Conservation (phyloP, 169 alveolate genomes). For the Cryptosporidium sp. region DNA sequence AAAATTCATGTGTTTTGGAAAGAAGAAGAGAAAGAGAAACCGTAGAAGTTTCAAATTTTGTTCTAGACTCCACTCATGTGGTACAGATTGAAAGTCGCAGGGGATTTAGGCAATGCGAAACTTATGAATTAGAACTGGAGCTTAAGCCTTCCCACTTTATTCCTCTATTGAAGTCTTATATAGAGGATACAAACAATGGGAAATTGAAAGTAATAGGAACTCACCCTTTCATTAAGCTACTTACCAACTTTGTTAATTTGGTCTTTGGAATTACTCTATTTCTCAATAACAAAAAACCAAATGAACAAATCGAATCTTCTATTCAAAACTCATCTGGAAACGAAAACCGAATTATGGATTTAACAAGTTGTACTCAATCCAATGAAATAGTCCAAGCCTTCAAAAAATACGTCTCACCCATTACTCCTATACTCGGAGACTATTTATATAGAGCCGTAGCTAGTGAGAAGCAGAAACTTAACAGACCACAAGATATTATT, state of each 20-base stretch:
- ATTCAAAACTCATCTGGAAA: neutral
- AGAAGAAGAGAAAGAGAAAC: constrained; percentile 72
- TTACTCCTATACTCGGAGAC: constrained; percentile 70
- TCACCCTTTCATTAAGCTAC: constrained; percentile 47
- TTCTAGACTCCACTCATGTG: constrained; percentile 60
- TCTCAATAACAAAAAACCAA: constrained; percentile 42
- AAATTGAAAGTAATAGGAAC: constrained; percentile 53
- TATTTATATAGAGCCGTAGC: constrained; percentile 73
- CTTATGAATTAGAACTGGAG: constrained; percentile 70
- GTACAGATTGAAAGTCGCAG: constrained; percentile 62
- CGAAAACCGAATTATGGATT: constrained; percentile 25
- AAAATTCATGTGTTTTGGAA: constrained; percentile 42
- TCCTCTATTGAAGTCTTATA: constrained; percentile 62
- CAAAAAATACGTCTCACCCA: constrained; percentile 50
- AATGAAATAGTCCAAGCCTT: constrained; percentile 58
- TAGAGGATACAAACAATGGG: constrained; percentile 47
- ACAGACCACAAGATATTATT: constrained; percentile 27
- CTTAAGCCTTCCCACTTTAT: constrained; percentile 50
- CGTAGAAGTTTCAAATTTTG: constrained; percentile 55
- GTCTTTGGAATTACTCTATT: constrained; percentile 68
- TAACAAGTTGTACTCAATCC: constrained; percentile 38
- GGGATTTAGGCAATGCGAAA: constrained; percentile 55
- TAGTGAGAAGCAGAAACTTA: constrained; percentile 15
- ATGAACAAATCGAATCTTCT: constrained; percentile 25
- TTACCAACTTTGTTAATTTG: constrained; percentile 46